phyloP scores from a whole-genome alignment of 306 rosid species.

The Citrullus mucosospermus region DNA sequence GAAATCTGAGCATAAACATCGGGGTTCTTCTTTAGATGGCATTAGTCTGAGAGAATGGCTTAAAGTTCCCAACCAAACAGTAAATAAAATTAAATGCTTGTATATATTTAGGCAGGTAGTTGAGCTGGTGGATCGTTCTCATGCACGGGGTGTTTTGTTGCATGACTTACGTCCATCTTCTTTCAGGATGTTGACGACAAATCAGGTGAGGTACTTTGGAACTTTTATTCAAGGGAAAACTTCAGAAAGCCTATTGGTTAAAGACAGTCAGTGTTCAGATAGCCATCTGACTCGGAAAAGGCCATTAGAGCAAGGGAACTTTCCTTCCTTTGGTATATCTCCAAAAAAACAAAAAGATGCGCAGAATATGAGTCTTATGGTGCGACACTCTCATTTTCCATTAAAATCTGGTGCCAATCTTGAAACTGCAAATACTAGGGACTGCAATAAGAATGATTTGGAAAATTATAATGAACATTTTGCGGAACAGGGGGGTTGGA shows the following conservation, averaged over 20 bases:
- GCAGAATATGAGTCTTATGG: slow-evolving; percentile 23
- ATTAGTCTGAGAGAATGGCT: slow-evolving; percentile 78
- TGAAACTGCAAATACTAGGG: slow-evolving; percentile 28
- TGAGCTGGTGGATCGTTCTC: slow-evolving; percentile 51
- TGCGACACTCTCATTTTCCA: slow-evolving; percentile 29
- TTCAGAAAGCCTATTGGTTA: slow-evolving; percentile 19
- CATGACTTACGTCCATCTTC: slow-evolving; percentile 55
- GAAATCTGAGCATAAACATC: slow-evolving; percentile 16
- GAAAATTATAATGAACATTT: slow-evolving; percentile 27
- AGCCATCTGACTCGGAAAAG: slow-evolving; percentile 35
- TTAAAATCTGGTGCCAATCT: slow-evolving; percentile 18
- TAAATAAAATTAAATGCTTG: slow-evolving; percentile 46
- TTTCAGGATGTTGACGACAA: slow-evolving; percentile 42
- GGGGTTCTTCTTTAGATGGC: slow-evolving; percentile 36
- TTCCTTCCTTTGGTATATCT: slow-evolving; percentile 25
- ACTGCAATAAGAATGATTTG: slow-evolving; percentile 19
- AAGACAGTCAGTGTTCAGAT: slow-evolving; percentile 30
- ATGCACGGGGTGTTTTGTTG: slow-evolving; percentile 60
- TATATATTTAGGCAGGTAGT: slow-evolving; percentile 58
- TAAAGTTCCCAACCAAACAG: slow-evolving; percentile 30
- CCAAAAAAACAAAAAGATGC: slow-evolving; percentile 46
- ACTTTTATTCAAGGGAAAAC: slow-evolving; percentile 30
- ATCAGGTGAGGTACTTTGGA: slow-evolving; percentile 50
- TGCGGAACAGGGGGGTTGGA: slow-evolving; percentile 22
- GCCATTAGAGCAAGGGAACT: slow-evolving; percentile 30